phyloP scores from a whole-genome alignment of 352 stramenopile species.

The Phytophthora aleatoria region DNA sequence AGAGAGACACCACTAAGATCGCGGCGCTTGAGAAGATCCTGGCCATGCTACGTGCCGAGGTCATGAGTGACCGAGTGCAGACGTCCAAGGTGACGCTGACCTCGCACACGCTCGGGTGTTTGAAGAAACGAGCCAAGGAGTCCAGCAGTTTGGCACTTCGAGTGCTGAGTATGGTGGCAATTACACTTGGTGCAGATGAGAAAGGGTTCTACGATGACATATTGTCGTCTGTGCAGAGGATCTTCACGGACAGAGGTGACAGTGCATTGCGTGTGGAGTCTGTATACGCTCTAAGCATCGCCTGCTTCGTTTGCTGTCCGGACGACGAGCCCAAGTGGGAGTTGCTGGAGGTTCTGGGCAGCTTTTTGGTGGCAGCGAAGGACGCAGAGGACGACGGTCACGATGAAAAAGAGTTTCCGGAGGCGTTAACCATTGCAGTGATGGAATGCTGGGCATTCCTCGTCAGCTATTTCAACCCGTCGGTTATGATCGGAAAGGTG shows the following conservation, averaged over 20 bases:
- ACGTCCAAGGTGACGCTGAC: slow-evolving; percentile 46
- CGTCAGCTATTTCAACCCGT: slow-evolving; percentile 51
- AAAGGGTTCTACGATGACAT: slow-evolving; percentile 59
- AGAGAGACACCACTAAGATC: slow-evolving; percentile 66
- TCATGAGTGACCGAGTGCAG: slow-evolving; percentile 49
- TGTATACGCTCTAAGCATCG: slow-evolving; percentile 60
- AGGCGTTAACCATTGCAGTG: slow-evolving; percentile 52
- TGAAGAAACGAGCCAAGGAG: slow-evolving; percentile 66
- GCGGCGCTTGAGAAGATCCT: slow-evolving; percentile 63
- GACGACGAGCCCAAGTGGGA: slow-evolving; percentile 72
- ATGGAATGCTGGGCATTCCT: slow-evolving; percentile 76
- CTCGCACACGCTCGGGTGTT: slow-evolving; percentile 44
- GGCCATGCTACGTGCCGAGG: slow-evolving; percentile 40
- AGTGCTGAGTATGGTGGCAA: slow-evolving; percentile 51
- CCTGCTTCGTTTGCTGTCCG: slow-evolving; percentile 59
- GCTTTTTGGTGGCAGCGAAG: slow-evolving; percentile 46
- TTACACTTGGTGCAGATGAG: slow-evolving; percentile 62
- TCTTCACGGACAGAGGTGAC: slow-evolving; percentile 53
- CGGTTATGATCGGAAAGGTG: slow-evolving; percentile 51
- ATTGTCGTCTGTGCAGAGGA: slow-evolving; percentile 42
- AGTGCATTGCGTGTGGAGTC: slow-evolving; percentile 50
- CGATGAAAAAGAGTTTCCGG: slow-evolving; percentile 48
- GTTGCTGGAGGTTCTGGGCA: slow-evolving; percentile 53
- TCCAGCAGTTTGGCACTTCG: slow-evolving; percentile 54
- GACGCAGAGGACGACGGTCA: slow-evolving; percentile 53